These are phyloP conservation scores for Fusarium chlamydosporum DNA, from an alignment of 2,329 filamentous ascomycete genomes.

Conservation along the genomic window DNA sequence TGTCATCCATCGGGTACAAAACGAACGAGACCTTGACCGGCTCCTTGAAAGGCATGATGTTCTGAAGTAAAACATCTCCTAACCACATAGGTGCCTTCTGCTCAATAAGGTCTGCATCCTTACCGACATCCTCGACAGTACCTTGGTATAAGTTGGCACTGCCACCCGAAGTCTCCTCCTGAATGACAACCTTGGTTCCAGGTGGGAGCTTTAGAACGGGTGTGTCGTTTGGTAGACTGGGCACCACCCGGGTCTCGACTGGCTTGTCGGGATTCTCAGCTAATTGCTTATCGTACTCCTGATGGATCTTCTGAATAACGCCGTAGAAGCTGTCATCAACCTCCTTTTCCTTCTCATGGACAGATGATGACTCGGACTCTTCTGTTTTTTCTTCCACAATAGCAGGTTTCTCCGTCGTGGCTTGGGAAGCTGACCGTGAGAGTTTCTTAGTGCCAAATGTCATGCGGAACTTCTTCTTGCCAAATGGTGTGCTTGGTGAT, in stretches of 20 bases:
- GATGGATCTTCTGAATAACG: slow-evolving; percentile 78
- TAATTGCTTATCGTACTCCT: slow-evolving; percentile 79
- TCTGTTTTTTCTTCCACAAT: slow-evolving; percentile 83
- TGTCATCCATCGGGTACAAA: slow-evolving; percentile 80
- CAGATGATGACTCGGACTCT: slow-evolving; percentile 73
- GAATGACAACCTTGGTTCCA: slow-evolving; percentile 76
- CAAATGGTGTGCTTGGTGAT: slow-evolving; percentile 74
- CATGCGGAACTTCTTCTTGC: slow-evolving; percentile 91
- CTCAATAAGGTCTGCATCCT: slow-evolving; percentile 86
- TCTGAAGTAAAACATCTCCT: slow-evolving; percentile 87
- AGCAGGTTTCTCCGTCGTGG: slow-evolving; percentile 77
- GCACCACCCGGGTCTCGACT: slow-evolving; percentile 75
- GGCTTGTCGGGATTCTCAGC: slow-evolving; percentile 66
- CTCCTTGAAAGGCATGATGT: slow-evolving; percentile 88
- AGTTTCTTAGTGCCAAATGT: slow-evolving; percentile 89
- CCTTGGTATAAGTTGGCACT: slow-evolving; percentile 92
- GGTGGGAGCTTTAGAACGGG: slow-evolving; percentile 80
- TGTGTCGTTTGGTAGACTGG: slow-evolving; percentile 79
- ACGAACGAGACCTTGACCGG: slow-evolving; percentile 96
- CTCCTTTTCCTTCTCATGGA: slow-evolving; percentile 78
- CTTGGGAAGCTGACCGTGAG: slow-evolving; percentile 72
- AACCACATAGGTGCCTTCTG: slow-evolving; percentile 92
- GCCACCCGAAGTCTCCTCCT: slow-evolving; percentile 76
- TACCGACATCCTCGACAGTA: slow-evolving; percentile 81
- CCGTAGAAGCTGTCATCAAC: slow-evolving; percentile 82